Percentiles rank a stretch among this genome's conserved stretches.
phyloP scores from a whole-genome alignment of 2,329 filamentous ascomycete species.

The Daldinia sp. region DNA sequence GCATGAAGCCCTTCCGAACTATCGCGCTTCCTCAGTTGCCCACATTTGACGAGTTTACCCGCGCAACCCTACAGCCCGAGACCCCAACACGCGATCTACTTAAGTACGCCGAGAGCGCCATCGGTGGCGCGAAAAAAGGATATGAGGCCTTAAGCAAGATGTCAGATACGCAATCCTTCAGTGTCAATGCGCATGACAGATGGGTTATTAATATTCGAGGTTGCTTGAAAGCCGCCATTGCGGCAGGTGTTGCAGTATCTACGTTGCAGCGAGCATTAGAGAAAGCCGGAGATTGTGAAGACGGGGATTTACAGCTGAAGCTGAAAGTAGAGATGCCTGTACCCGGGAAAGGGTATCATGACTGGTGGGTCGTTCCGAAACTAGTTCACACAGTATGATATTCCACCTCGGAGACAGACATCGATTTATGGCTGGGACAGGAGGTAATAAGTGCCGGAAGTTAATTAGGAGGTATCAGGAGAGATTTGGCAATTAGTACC shows the following conservation, averaged over 20 bases:
- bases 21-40: constrained; percentile 75
- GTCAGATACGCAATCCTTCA: constrained; percentile 61
- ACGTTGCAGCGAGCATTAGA: constrained; percentile 64
- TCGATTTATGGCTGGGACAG: neutral
- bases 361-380: constrained; percentile 71
- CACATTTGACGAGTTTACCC: constrained; percentile 66
- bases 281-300: constrained; percentile 13
- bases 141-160: constrained; percentile 65
- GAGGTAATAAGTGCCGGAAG: neutral
- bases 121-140: constrained; percentile 60
- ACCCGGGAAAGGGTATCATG: constrained; percentile 64
- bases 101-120: constrained; percentile 55
- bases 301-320: constrained; percentile 24
- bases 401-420: neutral
- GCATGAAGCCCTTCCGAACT: constrained; percentile 82
- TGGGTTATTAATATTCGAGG: constrained; percentile 69
- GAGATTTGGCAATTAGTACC: neutral
- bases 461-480: neutral
- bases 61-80: constrained; percentile 53
- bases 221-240: constrained; percentile 74
- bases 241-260: constrained; percentile 70
- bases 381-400: constrained; percentile 44
- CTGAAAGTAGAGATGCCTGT: constrained; percentile 62
- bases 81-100: constrained; percentile 53
- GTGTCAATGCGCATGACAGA: constrained; percentile 64